Percentiles rank a stretch among this genome's conserved stretches.
Evolutionary conservation across 495 filamentous ascomycete genomes (phyloP).

Genomic region (Penicillium antarcticum): DNA sequence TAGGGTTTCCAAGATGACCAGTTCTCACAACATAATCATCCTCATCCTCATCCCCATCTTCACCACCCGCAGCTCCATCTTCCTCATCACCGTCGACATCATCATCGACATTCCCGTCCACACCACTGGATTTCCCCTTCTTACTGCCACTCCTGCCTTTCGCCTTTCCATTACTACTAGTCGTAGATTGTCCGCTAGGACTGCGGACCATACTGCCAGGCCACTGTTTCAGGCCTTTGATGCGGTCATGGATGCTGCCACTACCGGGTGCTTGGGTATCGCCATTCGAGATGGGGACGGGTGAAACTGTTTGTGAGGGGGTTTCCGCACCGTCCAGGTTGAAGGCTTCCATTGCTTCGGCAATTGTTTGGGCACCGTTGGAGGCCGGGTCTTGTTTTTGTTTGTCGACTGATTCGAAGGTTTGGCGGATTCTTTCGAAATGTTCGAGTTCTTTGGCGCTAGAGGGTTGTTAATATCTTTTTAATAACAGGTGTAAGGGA

Average conservation of each 20-base stretch:
- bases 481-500: background rate
- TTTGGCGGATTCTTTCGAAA: slow-evolving; percentile 77
- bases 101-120: slow-evolving; percentile 37
- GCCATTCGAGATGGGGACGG: slow-evolving; percentile 30
- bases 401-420: slow-evolving; percentile 65
- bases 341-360: slow-evolving; percentile 37
- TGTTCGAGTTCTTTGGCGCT: slow-evolving; percentile 90
- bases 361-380: slow-evolving; percentile 34
- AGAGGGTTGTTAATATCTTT: slow-evolving; percentile 17
- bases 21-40: slow-evolving; percentile 50
- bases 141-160: slow-evolving; percentile 38
- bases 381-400: slow-evolving; percentile 31
- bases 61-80: slow-evolving; percentile 35
- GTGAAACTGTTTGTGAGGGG: slow-evolving; percentile 14
- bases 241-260: slow-evolving; percentile 19
- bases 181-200: slow-evolving; percentile 25
- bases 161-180: slow-evolving; percentile 38
- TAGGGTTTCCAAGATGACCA: slow-evolving; percentile 32
- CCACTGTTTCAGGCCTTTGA: slow-evolving; percentile 33
- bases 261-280: slow-evolving; percentile 18
- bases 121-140: slow-evolving; percentile 38
- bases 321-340: slow-evolving; percentile 19
- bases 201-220: slow-evolving; percentile 24
- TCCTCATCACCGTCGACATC: slow-evolving; percentile 35
- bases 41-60: slow-evolving; percentile 14